Base-by-base conservation (phyloP, 768 basidiomycete genomes). In the Kwoniella sp. region DNA sequence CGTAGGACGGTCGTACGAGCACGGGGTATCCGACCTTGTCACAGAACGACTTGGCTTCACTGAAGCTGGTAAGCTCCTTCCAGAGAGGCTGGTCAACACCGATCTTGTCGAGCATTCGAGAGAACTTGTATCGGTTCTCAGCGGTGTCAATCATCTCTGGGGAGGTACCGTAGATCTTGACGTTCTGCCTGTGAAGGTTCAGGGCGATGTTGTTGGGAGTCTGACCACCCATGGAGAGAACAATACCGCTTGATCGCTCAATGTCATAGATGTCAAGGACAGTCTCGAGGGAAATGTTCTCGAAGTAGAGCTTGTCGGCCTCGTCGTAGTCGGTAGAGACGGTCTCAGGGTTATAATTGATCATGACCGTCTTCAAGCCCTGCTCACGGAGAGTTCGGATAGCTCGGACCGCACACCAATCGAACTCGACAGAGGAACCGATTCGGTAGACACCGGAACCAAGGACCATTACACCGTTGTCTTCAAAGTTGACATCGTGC, bases 61-160 rank as follows among this genome's bases (percentile, higher is more conserved):
- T 87, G 74, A 92, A 90, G 75, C 89, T 91, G 41, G 93, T 91
- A 51, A 98, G 85, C 81, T 98, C 95, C 84, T 93, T 97, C 95
- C 95, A 98, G 68, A 86, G 82, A 1, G 95, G 95, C 83, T 98
- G 95, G 82, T 99, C 95, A 51, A 99, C 95, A n/a, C 89, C 93
- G 63, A 98, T 96, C 78, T 93, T 93, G 78, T 99, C 96, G 67
- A 98, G 82, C 79, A 98, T 86, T 61, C 96, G 92, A 57, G 95
- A 98, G 85, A 99, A 99, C 84, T 99, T 99, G 90, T 91, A 98
- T 67, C 95, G 85, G 80, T 99, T 98, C 85, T 99, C 95, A 5
- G 96, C 95, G 4, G 93, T 97, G 75, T 99, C 95, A 75, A 99
- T 98, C 92, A 96, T 96, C 83, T 98, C 95, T 1, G 95, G 95